Base-by-base conservation (phyloP, 495 filamentous ascomycete species). In the Poronia punctata region DNA sequence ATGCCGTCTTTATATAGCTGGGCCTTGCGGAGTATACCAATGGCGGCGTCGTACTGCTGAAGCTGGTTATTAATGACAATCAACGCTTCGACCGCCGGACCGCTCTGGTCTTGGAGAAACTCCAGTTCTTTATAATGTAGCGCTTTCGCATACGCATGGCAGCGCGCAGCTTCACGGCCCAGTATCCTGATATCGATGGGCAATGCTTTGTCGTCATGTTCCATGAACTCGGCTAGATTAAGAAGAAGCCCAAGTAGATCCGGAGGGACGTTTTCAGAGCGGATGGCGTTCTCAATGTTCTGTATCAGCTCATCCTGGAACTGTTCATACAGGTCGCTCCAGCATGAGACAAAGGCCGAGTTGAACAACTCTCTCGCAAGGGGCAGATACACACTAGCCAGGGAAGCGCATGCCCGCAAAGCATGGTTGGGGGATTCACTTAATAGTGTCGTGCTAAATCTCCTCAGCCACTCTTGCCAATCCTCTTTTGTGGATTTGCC, bases 51-150 rank as follows among this genome's bases (percentile, higher is more conserved):
- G 7, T 87, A 93, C 54, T 98, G 92, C 55, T 98, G 92, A 5
- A 98, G 72, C 55, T 96, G 88, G 52, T 98, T 98, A 65, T 98
- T 98, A 63, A 99, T 97, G 9, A 86, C 89, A 38, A 99, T 99
- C 33, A 99, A 66, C 4, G 93, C 92, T 60, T 99, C 92, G 1
- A 97, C 92, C 11, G 93, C 88, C 39, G 81, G 84, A n/a, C 87
- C 83, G 47, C 87, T 95, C 51, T 96, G 92, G 52, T 99, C 93
- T 48, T 95, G 88, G 32, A 96, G 80, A 56, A 97, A 99, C 52
- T 99, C 92, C 2, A 99, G 72, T 59, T 99, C 92, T 53, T 99
- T 99, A 68, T 97, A 99, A 49, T 99, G 92, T 14, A 99, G 74
- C 7, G 92, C 92, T 59, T 99, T 99, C 12, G 92, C 92, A 59